phyloP scores from a whole-genome alignment of 225 moss, liverwort and hornwort genomes.

The Asterella californica region DNA sequence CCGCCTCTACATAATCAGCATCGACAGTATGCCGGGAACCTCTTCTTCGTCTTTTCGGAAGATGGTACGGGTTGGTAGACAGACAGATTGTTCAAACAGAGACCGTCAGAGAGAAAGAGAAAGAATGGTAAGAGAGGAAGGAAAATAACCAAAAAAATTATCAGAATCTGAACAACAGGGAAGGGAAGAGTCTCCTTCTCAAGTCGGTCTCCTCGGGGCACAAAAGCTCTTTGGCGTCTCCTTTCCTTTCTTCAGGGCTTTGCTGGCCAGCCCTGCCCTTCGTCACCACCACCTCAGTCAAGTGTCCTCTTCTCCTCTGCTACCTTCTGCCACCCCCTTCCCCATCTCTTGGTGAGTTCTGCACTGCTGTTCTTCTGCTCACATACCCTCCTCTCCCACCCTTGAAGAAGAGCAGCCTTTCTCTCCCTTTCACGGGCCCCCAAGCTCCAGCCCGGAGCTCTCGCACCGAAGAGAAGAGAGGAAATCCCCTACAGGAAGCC shows the following conservation, averaged over 20 bases:
- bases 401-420: slow-evolving; percentile 1
- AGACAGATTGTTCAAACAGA: slow-evolving; percentile 13
- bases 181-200: slow-evolving; percentile 4
- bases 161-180: slow-evolving; percentile 15
- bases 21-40: neutral
- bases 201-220: slow-evolving; percentile 8
- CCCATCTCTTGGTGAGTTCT: slow-evolving; percentile 5
- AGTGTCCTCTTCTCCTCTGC: neutral
- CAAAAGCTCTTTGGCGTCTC: slow-evolving; percentile 18
- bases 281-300: neutral
- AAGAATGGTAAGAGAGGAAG: neutral
- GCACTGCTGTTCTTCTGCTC: neutral
- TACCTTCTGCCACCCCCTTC: neutral
- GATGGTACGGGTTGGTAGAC: neutral
- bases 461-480: neutral
- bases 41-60: slow-evolving; percentile 1
- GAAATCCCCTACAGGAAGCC: neutral
- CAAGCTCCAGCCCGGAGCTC: neutral
- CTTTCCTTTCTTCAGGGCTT: slow-evolving; percentile 22
- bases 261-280: slow-evolving; percentile 8
- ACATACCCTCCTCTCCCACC: neutral
- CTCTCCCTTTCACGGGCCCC: neutral
- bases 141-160: neutral
- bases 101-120: neutral
- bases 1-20: slow-evolving; percentile 17